phyloP scores from a whole-genome alignment of 108 stramenopile genomes.

The Phaeodactylum tricornutum region DNA sequence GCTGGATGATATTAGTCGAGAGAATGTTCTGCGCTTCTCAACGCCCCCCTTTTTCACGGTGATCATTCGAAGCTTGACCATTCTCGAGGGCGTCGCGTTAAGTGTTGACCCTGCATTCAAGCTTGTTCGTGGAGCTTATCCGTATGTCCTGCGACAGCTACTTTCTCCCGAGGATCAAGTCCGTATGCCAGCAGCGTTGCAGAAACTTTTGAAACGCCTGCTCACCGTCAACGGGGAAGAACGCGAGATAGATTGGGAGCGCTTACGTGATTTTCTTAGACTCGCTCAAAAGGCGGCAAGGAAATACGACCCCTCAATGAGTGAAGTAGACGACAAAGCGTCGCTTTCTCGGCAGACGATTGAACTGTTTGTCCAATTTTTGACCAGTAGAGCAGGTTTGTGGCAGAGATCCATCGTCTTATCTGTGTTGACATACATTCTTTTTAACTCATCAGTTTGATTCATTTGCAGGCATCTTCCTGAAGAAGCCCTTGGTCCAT shows the following conservation, averaged over 20 bases:
- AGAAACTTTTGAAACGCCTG: conserved; percentile 52
- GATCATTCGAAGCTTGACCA: conserved; percentile 85
- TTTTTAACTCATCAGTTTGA: no score
- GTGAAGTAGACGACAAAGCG: conserved; percentile 29
- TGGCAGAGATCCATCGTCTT: no score
- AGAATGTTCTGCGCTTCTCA: conserved; percentile 67
- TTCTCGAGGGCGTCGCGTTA: conserved; percentile 85
- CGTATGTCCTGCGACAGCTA: conserved; percentile 78
- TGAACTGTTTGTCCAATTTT: conserved; percentile 67
- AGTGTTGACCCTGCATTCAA: conserved; percentile 83
- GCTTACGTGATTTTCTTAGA: conserved; percentile 52
- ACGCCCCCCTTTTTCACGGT: conserved; percentile 87
- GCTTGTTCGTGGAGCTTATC: conserved; percentile 87
- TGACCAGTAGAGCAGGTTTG: conserved; percentile 70
- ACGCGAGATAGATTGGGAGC: conserved; percentile 50
- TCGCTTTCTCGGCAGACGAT: conserved; percentile 62
- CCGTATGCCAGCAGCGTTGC: conserved; percentile 49
- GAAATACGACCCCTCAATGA: conserved; percentile 52
- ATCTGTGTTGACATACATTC: no score
- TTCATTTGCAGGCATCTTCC: no score
- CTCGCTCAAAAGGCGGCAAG: conserved; percentile 70
- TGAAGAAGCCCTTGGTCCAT: conserved; percentile 75
- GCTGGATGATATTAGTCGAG: conserved; percentile 65
- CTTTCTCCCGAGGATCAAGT: conserved; percentile 42
- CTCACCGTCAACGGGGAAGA: conserved; percentile 64